A percentile compares a stretch with the other conserved stretches of the same genome.
These are phyloP conservation scores for Epichloe scottii DNA, from an alignment of 2,329 filamentous ascomycete genomes.

Conservation along the genomic window DNA sequence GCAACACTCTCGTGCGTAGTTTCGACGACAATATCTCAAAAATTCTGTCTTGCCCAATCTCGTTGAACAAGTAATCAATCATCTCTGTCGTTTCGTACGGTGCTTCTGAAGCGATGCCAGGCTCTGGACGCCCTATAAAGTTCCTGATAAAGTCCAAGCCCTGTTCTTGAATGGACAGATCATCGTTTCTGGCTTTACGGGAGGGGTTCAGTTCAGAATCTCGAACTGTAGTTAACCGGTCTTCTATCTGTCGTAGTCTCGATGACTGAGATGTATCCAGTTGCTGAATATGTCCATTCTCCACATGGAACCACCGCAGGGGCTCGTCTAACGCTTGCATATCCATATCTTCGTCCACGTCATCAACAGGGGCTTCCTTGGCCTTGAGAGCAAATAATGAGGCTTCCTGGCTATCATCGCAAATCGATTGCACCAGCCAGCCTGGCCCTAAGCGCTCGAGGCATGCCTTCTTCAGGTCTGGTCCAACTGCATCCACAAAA, in stretches of 20 bases:
- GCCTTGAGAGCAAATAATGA: conserved; percentile 28
- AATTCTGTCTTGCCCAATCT: conserved; percentile 63
- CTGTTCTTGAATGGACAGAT: conserved; percentile 81
- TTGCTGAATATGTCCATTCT: conserved; percentile 19
- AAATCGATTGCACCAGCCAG: conserved; percentile 73
- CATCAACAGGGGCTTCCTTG: conserved; percentile 20
- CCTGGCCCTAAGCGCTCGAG: conserved; percentile 64
- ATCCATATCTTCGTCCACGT: conserved; percentile 46
- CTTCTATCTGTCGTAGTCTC: conserved; percentile 36
- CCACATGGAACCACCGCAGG: conserved; percentile 22
- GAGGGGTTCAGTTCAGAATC: conserved; percentile 57
- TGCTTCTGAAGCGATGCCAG: conserved; percentile 37
- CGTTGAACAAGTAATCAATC: conserved; percentile 71
- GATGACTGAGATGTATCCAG: conserved; percentile 25
- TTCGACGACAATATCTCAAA: conserved; percentile 75
- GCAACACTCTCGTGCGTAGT: conserved; percentile 48
- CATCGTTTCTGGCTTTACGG: conserved; percentile 60
- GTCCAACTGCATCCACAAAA: conserved; percentile 59
- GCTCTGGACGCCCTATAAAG: conserved; percentile 53
- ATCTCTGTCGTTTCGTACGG: conserved; percentile 49
- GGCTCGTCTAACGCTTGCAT: conserved; percentile 37
- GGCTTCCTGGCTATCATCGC: conserved; percentile 45
- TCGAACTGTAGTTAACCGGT: conserved; percentile 37
- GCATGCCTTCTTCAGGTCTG: conserved; percentile 62
- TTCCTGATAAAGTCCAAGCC: conserved; percentile 84